Conservation (phyloP, 805 yeast species). For the Hemisphaericaspora nanyangensis region DNA sequence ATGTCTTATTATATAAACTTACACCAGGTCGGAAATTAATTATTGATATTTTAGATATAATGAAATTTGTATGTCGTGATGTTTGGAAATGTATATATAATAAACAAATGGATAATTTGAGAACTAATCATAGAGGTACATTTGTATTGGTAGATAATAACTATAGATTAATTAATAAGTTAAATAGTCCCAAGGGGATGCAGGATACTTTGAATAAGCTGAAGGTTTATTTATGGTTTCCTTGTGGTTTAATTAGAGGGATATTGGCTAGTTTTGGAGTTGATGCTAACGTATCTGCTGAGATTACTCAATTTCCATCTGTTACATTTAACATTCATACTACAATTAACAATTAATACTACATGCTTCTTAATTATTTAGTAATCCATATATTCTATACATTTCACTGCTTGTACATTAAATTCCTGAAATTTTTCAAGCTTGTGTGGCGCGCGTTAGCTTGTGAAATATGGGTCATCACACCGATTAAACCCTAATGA, state of each 20-base stretch:
- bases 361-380: background rate
- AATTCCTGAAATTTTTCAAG: too few relatives aligned
- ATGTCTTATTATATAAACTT: conserved; percentile 40
- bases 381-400: background rate
- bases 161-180: conserved; percentile 51
- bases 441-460: too few relatives aligned
- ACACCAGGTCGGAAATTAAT: conserved; percentile 30
- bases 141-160: conserved; percentile 71
- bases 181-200: conserved; percentile 43
- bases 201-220: conserved; percentile 44
- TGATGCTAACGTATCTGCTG: conserved; percentile 62
- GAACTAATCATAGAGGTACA: conserved; percentile 88
- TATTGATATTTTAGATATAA: conserved; percentile 68
- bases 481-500: too few relatives aligned
- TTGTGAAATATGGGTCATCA: too few relatives aligned
- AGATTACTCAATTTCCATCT: conserved; percentile 55
- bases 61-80: conserved; percentile 91
- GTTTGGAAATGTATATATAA: conserved; percentile 79
- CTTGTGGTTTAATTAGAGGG: conserved; percentile 75
- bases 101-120: conserved; percentile 86
- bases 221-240: conserved; percentile 58
- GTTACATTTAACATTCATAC: conserved; percentile 76
- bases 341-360: conserved; percentile 27
- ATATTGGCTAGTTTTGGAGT: conserved; percentile 66
- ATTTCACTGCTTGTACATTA: background rate